A percentile compares a stretch with the other conserved stretches of the same genome.
Evolutionary conservation across 495 filamentous ascomycete species (phyloP).

Genomic region (Bathelium albidoporum): DNA sequence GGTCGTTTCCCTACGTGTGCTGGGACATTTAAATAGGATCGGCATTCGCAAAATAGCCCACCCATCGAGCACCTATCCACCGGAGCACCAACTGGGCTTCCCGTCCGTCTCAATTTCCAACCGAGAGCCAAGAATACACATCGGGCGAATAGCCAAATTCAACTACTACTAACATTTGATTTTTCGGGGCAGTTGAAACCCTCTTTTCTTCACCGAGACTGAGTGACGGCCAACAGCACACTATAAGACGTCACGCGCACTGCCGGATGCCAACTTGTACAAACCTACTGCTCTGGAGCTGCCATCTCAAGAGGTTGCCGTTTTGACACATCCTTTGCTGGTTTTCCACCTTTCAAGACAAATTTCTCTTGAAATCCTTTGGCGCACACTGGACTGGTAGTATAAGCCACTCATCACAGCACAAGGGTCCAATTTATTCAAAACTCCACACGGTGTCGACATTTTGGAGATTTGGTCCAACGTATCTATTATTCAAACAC

Average conservation of each 20-base stretch:
- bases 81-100: background rate
- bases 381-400: background rate
- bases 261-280: background rate
- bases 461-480: background rate
- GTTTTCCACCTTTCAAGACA: background rate
- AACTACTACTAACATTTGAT: background rate
- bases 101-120: background rate
- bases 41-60: background rate
- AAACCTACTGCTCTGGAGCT: background rate
- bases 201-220: background rate
- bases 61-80: background rate
- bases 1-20: background rate
- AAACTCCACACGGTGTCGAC: background rate
- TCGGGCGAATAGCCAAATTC: background rate
- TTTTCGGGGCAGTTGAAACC: too few relatives aligned
- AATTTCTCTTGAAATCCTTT: background rate
- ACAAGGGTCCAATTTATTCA: background rate
- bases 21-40: background rate
- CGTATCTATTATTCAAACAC: background rate
- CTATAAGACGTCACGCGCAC: background rate
- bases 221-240: background rate
- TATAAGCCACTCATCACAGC: background rate
- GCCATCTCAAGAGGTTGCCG: background rate
- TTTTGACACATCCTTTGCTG: background rate
- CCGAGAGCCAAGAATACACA: background rate